Conservation (phyloP, 805 yeast genomes). For the Candida saitoana region DNA sequence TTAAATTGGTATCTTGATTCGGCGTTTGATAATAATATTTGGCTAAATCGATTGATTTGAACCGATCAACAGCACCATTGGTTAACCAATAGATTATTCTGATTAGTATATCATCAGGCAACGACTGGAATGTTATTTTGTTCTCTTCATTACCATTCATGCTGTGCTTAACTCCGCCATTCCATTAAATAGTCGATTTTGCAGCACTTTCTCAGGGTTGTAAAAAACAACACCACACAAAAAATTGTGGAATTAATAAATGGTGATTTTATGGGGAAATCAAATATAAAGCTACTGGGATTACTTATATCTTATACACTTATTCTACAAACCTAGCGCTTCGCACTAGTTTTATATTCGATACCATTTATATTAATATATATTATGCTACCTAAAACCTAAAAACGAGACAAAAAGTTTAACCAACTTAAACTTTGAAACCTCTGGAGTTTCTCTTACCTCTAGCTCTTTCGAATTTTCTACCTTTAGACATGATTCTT, state of each 20-base stretch:
- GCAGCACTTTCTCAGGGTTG: no score
- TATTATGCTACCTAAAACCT: conserved; percentile 8
- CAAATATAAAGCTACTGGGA: no score
- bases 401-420: conserved; percentile 4
- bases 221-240: no score
- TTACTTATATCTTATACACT: no score
- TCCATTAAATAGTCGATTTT: not conserved
- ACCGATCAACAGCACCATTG: conserved; percentile 8
- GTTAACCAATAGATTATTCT: conserved; percentile 13
- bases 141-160: not conserved
- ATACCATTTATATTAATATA: conserved; percentile 9
- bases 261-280: no score
- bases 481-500: conserved; percentile 94
- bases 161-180: not conserved
- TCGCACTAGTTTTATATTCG: no score
- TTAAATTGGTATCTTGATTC: conserved; percentile 9
- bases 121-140: not conserved
- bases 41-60: not conserved
- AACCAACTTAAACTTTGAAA: conserved; percentile 89
- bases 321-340: no score
- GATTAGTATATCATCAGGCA: conserved; percentile 18
- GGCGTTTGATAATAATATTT: not conserved
- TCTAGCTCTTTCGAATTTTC: conserved; percentile 99
- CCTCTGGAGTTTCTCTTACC: conserved; percentile 99
- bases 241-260: no score